Evolutionary conservation across 306 rosid species (phyloP), one percentile per base, ranked within the genome.

Genomic region (Casuarina glauca): DNA sequence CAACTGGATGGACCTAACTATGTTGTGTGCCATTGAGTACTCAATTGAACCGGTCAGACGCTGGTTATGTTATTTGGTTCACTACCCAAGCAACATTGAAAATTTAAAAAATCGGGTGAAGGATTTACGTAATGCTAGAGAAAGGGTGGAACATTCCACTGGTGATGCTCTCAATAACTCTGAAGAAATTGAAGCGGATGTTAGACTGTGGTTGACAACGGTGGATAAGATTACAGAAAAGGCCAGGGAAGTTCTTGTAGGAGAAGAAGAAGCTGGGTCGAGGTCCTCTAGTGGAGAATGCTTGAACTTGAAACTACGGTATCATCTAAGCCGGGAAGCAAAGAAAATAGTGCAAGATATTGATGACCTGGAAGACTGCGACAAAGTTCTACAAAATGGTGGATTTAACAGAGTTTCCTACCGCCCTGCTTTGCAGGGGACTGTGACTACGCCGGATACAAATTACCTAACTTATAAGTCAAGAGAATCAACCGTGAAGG

Each of bases 241-340:
- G 6, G 61, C 2, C 9, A 11, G 60, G 41, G 0, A 35, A 0
- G 41, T 70, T n/a, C 50, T 0, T 8, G 64, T 53, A 2, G 43
- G 60, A 1, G 55, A 62, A 36, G 10, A 19, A 1, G 19, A 7
- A 20, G 17, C 51, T 0, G 32, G 9, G 8, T 55, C 12, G 0
- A 39, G 72, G 48, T 80, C 77, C 10, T 48, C 52, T 1, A 41
- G 12, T 17, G 72, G 78, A 55, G 60, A 73, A 36, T 80, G 69
- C 55, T 58, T 54, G 0, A 74, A 80, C 35, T n/a, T 80, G 54
- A 35, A 38, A 60, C 58, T 3, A 0, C 70, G 78, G 0, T 45
- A 69, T 69, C 75, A 42, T 7, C 68, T 76, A 15, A 54, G 88
- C 8, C 73, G 52, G 39, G 45, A 19, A 68, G 84, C 82, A 2